phyloP scores from a whole-genome alignment of 225 moss, liverwort and hornwort genomes.

The Marchantia polymorpha region DNA sequence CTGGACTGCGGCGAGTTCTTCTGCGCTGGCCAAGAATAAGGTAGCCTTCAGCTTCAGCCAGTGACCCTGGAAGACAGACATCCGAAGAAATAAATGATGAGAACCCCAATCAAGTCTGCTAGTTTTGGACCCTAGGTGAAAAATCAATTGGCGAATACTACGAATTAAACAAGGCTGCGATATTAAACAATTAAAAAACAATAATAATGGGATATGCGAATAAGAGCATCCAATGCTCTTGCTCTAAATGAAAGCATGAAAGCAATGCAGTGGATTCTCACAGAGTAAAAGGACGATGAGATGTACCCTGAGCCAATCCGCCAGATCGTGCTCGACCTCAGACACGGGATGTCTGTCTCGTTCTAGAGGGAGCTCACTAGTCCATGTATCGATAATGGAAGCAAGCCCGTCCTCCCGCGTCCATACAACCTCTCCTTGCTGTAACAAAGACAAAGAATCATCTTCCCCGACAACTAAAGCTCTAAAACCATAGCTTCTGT shows the following conservation, averaged over 20 bases:
- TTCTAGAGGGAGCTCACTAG: slow-evolving; percentile 82
- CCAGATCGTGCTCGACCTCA: slow-evolving; percentile 87
- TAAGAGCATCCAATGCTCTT: not conserved
- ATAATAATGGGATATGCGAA: not conserved
- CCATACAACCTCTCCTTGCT: slow-evolving; percentile 99
- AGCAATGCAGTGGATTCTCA: not conserved
- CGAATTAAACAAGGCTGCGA: not conserved
- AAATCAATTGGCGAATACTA: no score
- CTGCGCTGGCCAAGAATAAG: slow-evolving; percentile 71
- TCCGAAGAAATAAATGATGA: not conserved
- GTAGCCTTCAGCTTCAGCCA: slow-evolving; percentile 85
- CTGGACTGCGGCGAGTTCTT: slow-evolving; percentile 75
- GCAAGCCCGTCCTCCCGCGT: slow-evolving; percentile 91
- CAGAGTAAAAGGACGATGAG: not conserved
- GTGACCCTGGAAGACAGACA: slow-evolving; percentile 62
- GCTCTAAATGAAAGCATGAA: not conserved
- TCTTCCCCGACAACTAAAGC: slow-evolving; percentile 90
- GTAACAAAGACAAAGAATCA: slow-evolving; percentile 83
- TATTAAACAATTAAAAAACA: not conserved
- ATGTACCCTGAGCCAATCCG: slow-evolving; percentile 84
- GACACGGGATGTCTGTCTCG: slow-evolving; percentile 76
- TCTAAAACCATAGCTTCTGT: slow-evolving; percentile 93
- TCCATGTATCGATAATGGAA: slow-evolving; percentile 63
- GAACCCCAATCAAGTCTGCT: not conserved
- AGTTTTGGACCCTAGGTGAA: no score